Percentiles rank a stretch among this genome's conserved stretches.
phyloP scores from a whole-genome alignment of 2,329 filamentous ascomycete species.

The Aquanectria penicillioides region DNA sequence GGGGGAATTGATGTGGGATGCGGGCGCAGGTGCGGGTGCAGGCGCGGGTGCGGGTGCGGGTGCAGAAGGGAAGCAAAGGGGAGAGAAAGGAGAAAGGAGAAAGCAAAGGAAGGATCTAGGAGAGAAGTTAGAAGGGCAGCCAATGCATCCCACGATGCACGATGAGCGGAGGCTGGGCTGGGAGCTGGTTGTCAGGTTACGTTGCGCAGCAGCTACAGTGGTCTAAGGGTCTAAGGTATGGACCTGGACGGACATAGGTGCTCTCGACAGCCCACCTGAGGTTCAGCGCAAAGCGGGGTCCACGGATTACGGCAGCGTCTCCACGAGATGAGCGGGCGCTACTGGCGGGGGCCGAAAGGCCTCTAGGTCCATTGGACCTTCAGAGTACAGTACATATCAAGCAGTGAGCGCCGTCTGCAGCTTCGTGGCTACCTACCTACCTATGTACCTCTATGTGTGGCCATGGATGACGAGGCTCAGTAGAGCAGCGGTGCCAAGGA shows the following conservation, averaged over 20 bases:
- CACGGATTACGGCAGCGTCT: background rate
- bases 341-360: background rate
- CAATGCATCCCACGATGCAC: conserved; percentile 6
- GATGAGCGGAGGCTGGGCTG: conserved; percentile 3
- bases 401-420: too few species aligned
- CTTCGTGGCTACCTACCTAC: background rate
- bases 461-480: too few species aligned
- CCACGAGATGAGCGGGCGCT: conserved; percentile 7
- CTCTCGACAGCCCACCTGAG: background rate
- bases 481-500: too few species aligned
- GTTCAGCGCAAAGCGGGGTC: background rate
- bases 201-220: background rate
- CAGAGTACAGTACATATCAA: background rate
- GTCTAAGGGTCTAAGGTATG: background rate
- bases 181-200: background rate
- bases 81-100: background rate
- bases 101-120: background rate
- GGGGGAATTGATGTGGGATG: too few species aligned
- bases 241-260: background rate
- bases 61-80: too few species aligned
- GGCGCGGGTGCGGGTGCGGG: too few species aligned
- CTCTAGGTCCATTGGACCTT: conserved; percentile 1
- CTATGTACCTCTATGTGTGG: too few species aligned
- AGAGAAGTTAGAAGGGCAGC: background rate
- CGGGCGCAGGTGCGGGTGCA: too few species aligned